These are phyloP conservation scores for Mycena pura DNA, from an alignment of 768 basidiomycete species.

Conservation along the genomic window DNA sequence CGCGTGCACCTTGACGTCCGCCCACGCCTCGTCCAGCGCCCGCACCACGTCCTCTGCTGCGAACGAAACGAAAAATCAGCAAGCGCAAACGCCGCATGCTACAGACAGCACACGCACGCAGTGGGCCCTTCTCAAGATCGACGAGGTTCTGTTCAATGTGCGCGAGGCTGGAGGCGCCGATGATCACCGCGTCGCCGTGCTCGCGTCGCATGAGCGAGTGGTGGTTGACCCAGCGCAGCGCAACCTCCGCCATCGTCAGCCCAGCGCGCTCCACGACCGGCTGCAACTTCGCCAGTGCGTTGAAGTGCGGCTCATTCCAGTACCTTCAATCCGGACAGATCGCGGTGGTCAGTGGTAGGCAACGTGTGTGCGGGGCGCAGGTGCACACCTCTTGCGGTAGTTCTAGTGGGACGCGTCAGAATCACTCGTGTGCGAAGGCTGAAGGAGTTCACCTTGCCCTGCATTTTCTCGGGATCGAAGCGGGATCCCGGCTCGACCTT, in stretches of 20 bases:
- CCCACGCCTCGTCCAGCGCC: slow-evolving; percentile 60
- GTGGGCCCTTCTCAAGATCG: slow-evolving; percentile 63
- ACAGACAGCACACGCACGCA: slow-evolving; percentile 43
- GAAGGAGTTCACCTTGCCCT: slow-evolving; percentile 49
- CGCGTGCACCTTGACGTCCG: slow-evolving; percentile 45
- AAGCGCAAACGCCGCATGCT: no score
- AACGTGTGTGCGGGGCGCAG: slow-evolving; percentile 26
- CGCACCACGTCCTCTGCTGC: slow-evolving; percentile 58
- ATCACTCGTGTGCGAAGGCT: not conserved
- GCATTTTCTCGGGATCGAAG: slow-evolving; percentile 55
- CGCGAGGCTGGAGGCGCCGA: slow-evolving; percentile 64
- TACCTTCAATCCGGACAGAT: slow-evolving; percentile 47
- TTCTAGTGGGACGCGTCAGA: slow-evolving; percentile 27
- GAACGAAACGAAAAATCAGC: not conserved
- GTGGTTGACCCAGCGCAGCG: slow-evolving; percentile 68
- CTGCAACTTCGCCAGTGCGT: slow-evolving; percentile 51
- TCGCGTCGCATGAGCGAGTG: slow-evolving; percentile 58
- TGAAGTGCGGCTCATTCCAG: slow-evolving; percentile 62
- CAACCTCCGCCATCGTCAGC: slow-evolving; percentile 59
- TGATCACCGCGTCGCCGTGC: slow-evolving; percentile 58
- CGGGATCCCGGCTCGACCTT: slow-evolving; percentile 57
- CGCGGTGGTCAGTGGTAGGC: not conserved
- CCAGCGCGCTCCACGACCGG: slow-evolving; percentile 51
- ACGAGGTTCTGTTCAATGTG: slow-evolving; percentile 64
- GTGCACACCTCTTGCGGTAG: slow-evolving; percentile 47